Conservation (phyloP, 192 early-diverging fungal species). For the Powellomyces hirtus region DNA sequence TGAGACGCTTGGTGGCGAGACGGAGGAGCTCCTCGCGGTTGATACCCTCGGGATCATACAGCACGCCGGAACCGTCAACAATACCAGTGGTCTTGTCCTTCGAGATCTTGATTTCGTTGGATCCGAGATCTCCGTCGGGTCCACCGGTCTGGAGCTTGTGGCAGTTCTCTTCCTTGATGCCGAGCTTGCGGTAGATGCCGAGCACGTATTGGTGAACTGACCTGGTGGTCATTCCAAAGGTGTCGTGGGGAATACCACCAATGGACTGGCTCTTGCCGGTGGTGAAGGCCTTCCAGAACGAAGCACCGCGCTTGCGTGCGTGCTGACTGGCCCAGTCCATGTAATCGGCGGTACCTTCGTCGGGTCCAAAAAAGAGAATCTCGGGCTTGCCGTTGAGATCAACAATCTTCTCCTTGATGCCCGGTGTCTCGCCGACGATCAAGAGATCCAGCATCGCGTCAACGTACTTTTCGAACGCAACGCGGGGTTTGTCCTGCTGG, state of each 20-base stretch:
- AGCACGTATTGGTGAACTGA: conserved; percentile 99
- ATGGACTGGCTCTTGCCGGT: conserved; percentile 95
- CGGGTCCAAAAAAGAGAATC: conserved; percentile 98
- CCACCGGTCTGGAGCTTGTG: conserved; percentile 96
- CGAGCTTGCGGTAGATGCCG: conserved; percentile 78
- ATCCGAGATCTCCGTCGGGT: conserved; percentile 97
- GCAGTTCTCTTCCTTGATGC: conserved; percentile 69
- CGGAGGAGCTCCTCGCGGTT: conserved; percentile 82
- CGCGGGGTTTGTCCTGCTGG: conserved; percentile 90
- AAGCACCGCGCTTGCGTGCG: conserved; percentile 79
- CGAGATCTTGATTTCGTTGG: conserved; percentile 99
- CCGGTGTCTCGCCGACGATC: conserved; percentile 88
- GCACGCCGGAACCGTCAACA: conserved; percentile 96
- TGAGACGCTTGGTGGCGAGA: conserved; percentile 80
- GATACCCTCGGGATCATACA: conserved; percentile 91
- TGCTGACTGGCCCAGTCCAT: conserved; percentile 99
- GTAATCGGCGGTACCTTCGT: conserved; percentile 97
- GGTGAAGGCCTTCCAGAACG: conserved; percentile 99
- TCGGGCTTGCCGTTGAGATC: conserved; percentile 88
- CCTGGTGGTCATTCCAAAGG: conserved; percentile 97
- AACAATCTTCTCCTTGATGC: conserved; percentile 96
- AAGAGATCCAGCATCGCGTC: conserved; percentile 91
- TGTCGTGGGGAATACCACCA: conserved; percentile 95
- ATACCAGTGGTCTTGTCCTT: conserved; percentile 93
- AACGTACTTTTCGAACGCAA: conserved; percentile 99